phyloP scores from a whole-genome alignment of 108 stramenopile species.

The Nitzschia sp. region DNA sequence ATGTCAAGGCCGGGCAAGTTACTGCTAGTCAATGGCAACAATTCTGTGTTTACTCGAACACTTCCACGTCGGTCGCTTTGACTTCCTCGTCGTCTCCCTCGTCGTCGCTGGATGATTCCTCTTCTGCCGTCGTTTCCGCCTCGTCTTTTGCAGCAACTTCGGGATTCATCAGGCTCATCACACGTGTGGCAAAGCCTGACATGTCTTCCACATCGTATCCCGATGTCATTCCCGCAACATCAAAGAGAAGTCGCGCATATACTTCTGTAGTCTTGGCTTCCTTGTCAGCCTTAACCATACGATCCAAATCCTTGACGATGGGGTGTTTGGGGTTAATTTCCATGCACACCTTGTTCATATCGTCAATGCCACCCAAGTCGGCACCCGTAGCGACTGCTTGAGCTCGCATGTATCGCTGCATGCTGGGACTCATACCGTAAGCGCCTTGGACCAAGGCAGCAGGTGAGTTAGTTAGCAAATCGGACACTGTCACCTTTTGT shows the following conservation, averaged over 20 bases:
- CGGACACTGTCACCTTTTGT: conserved; percentile 88
- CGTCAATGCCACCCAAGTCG: conserved; percentile 58
- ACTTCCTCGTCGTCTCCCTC: conserved; percentile 6
- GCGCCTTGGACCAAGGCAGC: conserved; percentile 94
- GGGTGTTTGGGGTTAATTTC: conserved; percentile 96
- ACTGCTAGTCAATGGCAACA: no score
- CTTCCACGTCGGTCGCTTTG: conserved; percentile 38
- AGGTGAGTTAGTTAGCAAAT: conserved; percentile 84
- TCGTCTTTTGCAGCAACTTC: conserved; percentile 10
- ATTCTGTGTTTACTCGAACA: conserved; percentile 32
- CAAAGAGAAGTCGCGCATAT: conserved; percentile 85
- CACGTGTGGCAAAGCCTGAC: conserved; percentile 80
- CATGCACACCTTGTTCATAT: conserved; percentile 88
- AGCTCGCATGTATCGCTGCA: conserved; percentile 97
- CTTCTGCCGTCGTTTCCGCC: no score
- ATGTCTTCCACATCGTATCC: conserved; percentile 94
- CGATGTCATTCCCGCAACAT: conserved; percentile 94
- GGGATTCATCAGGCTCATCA: conserved; percentile 78
- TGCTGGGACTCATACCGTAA: conserved; percentile 96
- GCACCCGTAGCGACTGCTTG: conserved; percentile 92
- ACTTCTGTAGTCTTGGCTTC: conserved; percentile 71
- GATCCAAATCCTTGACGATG: conserved; percentile 80
- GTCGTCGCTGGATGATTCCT: conserved; percentile 8
- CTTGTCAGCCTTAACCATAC: conserved; percentile 60
- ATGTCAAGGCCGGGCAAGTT: no score